Evolutionary conservation across 768 basidiomycete species (phyloP), one percentile per base, ranked within the genome.

Genomic region (Boletus pseudopeckii): DNA sequence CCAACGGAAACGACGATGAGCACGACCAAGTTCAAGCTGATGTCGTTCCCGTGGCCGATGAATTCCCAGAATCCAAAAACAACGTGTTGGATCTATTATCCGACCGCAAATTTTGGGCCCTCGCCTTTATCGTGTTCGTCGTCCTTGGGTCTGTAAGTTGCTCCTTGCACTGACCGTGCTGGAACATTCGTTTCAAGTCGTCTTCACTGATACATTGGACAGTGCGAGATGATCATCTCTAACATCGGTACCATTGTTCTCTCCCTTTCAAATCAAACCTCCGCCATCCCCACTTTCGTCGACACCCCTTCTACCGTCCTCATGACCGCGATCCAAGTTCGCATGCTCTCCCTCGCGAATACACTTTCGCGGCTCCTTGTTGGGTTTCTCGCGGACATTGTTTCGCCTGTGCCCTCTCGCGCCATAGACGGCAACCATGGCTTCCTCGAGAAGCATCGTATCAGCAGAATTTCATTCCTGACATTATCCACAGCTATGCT

Each of bases 181-280:
- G 7, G 18, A 10, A 30, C 20, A 7, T 41, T 15, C 42, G 38
- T 50, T 24, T 24, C 8, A 9, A 7, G 24, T 10, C 36, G 7
- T 42, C 24, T 28, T 45, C 18, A 42, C 48, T 45, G 40, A 51
- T 50, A 3, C 34, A 5, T 53, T 41, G 38, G 17, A 7, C 50
- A 89, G 86, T 81, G 79, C 43, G 89, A 91, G 67, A 91, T 90
- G 88, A 77, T 92, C 20, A 83, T 92, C 18, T 85, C 88, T 18
- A 92, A 90, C 62, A 84, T 92, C 44, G 90, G 88, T 36, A 83
- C 86, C 1, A 86, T 92, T 47, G 78, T 86, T 14, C 70, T 85
- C 5, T 84, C 90, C 14, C 77, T 90, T 34, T 80, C 83, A 9
- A 63, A 70, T 15, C 48, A 67, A 18, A 28, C 37, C 22, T 41